These are phyloP conservation scores for Myriosclerotinia duriaeana DNA, from an alignment of 2,329 filamentous ascomycete species.

Conservation along the genomic window DNA sequence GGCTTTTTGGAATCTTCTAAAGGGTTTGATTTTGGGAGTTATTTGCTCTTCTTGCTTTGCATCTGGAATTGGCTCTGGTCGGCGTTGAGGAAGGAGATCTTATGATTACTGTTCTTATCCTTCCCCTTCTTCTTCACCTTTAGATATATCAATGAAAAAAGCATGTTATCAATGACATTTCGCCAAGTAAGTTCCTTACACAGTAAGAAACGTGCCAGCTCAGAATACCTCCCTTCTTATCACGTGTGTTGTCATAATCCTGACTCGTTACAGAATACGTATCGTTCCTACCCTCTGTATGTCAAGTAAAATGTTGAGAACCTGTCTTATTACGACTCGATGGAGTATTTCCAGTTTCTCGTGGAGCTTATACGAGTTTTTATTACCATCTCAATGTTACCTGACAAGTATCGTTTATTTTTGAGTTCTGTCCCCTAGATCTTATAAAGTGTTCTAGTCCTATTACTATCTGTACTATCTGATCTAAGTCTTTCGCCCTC, in stretches of 20 bases:
- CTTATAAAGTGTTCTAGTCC: no score
- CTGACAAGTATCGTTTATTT: not conserved
- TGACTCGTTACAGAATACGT: not conserved
- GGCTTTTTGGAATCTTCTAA: no score
- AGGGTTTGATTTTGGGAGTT: no score
- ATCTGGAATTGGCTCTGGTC: no score
- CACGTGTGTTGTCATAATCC: no score
- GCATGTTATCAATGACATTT: not conserved
- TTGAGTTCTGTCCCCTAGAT: not conserved
- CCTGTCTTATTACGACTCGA: not conserved
- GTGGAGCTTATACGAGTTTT: not conserved
- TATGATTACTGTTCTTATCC: no score
- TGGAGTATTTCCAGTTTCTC: not conserved
- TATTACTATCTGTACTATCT: no score
- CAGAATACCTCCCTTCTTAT: not conserved
- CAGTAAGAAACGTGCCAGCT: not conserved
- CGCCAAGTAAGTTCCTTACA: not conserved
- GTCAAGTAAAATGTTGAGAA: not conserved
- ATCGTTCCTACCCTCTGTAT: no score
- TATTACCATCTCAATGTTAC: not conserved
- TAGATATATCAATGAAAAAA: not conserved
- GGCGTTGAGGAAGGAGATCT: no score
- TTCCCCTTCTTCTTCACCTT: not conserved
- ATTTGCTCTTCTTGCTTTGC: not conserved
- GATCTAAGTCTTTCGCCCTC: no score